Evolutionary conservation across 257 asterid genomes (phyloP).

Genomic region (Eustoma russellianum): DNA sequence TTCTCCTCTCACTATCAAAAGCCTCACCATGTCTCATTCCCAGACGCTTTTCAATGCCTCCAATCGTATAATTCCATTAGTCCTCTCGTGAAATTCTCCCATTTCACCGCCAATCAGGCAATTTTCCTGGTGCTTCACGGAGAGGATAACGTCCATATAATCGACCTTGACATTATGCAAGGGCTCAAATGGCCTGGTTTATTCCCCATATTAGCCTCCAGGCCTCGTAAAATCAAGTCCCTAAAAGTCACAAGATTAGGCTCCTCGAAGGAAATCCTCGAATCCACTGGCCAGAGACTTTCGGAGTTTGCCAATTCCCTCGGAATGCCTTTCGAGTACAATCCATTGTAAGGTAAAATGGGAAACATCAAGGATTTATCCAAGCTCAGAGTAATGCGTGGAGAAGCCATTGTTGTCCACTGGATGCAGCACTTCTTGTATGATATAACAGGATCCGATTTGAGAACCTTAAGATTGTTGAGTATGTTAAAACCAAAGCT

Average conservation of each 20-base stretch:
- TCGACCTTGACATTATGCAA: slow-evolving; percentile 94
- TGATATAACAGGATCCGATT: slow-evolving; percentile 73
- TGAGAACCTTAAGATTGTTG: slow-evolving; percentile 40
- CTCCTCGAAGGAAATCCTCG: slow-evolving; percentile 48
- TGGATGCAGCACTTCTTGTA: slow-evolving; percentile 93
- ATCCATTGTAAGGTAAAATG: slow-evolving; percentile 59
- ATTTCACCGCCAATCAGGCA: slow-evolving; percentile 92
- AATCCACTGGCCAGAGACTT: slow-evolving; percentile 65
- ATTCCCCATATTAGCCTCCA: slow-evolving; percentile 78
- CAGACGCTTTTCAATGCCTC: slow-evolving; percentile 60
- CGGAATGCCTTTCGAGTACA: slow-evolving; percentile 63
- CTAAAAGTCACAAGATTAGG: slow-evolving; percentile 69
- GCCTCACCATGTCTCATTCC: slow-evolving; percentile 34
- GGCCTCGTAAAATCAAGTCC: slow-evolving; percentile 43
- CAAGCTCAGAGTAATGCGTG: slow-evolving; percentile 35
- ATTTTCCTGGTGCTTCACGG: slow-evolving; percentile 71
- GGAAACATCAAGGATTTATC: slow-evolving; percentile 41
- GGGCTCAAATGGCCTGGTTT: slow-evolving; percentile 99
- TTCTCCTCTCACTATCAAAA: slow-evolving; percentile 38
- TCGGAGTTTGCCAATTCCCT: slow-evolving; percentile 65
- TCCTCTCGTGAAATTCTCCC: slow-evolving; percentile 80
- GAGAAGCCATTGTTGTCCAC: slow-evolving; percentile 64
- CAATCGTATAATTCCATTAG: slow-evolving; percentile 71
- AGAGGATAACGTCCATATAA: slow-evolving; percentile 80
- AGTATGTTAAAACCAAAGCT: slow-evolving; percentile 50